phyloP scores from a whole-genome alignment of 768 basidiomycete species.

The Rhodotorula kratochvilovae region DNA sequence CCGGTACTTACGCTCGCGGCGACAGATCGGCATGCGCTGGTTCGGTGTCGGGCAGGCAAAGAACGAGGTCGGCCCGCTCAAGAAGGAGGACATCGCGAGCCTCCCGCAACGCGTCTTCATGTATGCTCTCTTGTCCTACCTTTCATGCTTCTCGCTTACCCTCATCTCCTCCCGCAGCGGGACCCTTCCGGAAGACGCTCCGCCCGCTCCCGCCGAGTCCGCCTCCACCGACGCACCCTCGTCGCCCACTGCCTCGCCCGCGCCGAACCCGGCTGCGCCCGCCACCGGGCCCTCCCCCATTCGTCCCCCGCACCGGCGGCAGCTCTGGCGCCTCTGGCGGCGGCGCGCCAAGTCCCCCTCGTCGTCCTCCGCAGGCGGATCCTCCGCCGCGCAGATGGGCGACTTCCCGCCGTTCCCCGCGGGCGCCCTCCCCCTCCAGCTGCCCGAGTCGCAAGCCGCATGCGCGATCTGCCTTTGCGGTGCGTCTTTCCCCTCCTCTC shows the following conservation, averaged over 20 bases:
- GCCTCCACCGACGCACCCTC: background rate
- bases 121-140: background rate
- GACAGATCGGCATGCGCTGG: constrained; percentile 28
- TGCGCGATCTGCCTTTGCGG: constrained; percentile 37
- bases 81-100: constrained; percentile 36
- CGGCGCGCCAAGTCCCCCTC: background rate
- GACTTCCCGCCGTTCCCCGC: constrained; percentile 10
- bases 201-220: background rate
- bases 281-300: background rate
- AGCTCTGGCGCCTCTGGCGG: constrained; percentile 15
- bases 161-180: background rate
- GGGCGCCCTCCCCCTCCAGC: background rate
- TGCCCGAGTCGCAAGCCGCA: constrained; percentile 21
- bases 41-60: constrained; percentile 39
- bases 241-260: background rate
- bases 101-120: constrained; percentile 24
- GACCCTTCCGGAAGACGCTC: background rate
- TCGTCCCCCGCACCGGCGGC: background rate
- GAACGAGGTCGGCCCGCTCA: constrained; percentile 41
- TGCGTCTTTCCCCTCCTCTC: background rate
- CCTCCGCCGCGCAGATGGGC: background rate
- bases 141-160: too few relatives aligned
- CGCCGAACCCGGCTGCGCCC: background rate
- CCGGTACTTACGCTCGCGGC: too few relatives aligned
- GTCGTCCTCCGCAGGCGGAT: background rate